A percentile compares a stretch with the other conserved stretches of the same genome.
These are phyloP conservation scores for Pythium myriotylum DNA, from an alignment of 352 stramenopile species.

Conservation along the genomic window DNA sequence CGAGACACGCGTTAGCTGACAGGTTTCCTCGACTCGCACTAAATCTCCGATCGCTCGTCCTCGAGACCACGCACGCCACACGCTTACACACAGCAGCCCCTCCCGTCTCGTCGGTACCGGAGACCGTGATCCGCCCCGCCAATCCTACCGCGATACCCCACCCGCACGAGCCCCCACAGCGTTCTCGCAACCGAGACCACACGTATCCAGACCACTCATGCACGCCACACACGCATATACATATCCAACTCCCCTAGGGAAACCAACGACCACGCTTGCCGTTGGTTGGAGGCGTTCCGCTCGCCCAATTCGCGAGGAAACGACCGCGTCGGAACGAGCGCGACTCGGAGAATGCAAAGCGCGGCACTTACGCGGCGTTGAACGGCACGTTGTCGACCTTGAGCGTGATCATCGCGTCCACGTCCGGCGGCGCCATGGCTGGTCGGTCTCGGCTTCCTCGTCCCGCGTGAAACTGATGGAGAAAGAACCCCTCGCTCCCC, in stretches of 20 bases:
- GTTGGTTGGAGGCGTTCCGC: background rate
- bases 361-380: constrained; percentile 55
- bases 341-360: constrained; percentile 8
- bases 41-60: background rate
- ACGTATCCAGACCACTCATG: background rate
- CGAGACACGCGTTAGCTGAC: constrained; percentile 30
- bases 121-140: background rate
- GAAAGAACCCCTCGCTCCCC: constrained; percentile 6
- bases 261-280: background rate
- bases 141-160: background rate
- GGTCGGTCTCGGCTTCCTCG: constrained; percentile 12
- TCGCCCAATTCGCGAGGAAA: constrained; percentile 15
- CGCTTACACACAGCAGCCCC: background rate
- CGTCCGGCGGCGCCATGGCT: constrained; percentile 71
- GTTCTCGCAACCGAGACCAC: constrained; percentile 1
- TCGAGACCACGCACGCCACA: constrained; percentile 1
- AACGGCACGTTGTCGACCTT: constrained; percentile 91
- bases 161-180: constrained; percentile 9
- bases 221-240: background rate
- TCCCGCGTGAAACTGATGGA: constrained; percentile 12
- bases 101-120: background rate
- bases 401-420: constrained; percentile 85
- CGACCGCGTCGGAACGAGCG: constrained; percentile 19
- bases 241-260: constrained; percentile 2
- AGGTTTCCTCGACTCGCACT: constrained; percentile 8